Evolutionary conservation across 495 filamentous ascomycete species (phyloP).

Genomic region (Opeltia flavorubescens): DNA sequence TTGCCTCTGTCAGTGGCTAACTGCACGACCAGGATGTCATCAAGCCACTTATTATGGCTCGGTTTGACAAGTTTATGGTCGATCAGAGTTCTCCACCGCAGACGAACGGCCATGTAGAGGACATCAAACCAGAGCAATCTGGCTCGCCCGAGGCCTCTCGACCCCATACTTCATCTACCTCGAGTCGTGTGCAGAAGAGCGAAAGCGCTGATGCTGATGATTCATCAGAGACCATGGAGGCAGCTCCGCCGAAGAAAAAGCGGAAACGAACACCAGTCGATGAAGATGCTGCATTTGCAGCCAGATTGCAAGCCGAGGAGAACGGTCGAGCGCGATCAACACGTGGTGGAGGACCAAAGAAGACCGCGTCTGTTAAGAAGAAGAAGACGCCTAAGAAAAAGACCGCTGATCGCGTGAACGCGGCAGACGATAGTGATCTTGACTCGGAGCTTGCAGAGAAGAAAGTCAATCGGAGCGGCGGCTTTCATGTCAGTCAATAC

Average conservation of each 20-base stretch:
- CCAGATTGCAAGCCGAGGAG: constrained; percentile 81
- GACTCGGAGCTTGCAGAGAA: constrained; percentile 46
- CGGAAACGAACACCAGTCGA: constrained; percentile 43
- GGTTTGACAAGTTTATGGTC: constrained; percentile 70
- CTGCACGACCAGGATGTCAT: constrained; percentile 47
- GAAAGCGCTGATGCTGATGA: constrained; percentile 41
- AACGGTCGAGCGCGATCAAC: constrained; percentile 63
- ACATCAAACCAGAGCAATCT: constrained; percentile 9
- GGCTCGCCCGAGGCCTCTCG: constrained; percentile 22
- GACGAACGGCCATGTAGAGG: constrained; percentile 18
- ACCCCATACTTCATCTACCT: constrained; percentile 28
- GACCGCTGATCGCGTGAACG: constrained; percentile 60
- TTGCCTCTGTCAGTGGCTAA: constrained; percentile 1
- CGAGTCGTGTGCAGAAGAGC: constrained; percentile 38
- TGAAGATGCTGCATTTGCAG: constrained; percentile 73
- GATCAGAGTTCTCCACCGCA: constrained; percentile 23
- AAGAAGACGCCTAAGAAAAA: constrained; percentile 45
- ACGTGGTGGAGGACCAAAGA: constrained; percentile 44
- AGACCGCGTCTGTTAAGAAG: constrained; percentile 45
- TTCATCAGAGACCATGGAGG: constrained; percentile 32
- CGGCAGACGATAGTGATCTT: constrained; percentile 57
- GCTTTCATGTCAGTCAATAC: constrained; percentile 46
- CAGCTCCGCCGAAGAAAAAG: constrained; percentile 34
- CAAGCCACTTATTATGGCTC: constrained; percentile 70
- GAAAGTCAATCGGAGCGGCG: constrained; percentile 47